A percentile compares a stretch with the other conserved stretches of the same genome.
phyloP scores from a whole-genome alignment of 2,329 filamentous ascomycete genomes.

The Phyllosticta citriasiana region DNA sequence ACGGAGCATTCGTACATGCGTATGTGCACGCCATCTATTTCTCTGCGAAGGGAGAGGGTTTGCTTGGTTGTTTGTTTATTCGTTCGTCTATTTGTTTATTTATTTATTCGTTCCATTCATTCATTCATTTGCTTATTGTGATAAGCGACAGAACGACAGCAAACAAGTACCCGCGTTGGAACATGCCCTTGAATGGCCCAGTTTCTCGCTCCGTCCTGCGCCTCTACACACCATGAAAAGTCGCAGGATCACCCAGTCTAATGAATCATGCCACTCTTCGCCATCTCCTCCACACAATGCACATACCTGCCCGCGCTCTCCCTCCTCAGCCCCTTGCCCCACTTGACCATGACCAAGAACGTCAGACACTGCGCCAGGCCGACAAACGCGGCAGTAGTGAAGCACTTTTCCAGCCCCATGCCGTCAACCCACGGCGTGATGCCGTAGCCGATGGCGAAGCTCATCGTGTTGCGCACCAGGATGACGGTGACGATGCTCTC shows the following conservation, averaged over 20 bases:
- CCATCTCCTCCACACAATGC: slow-evolving; percentile 24
- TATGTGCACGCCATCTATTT: too few species aligned
- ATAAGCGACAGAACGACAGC: too few species aligned
- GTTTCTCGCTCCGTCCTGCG: too few species aligned
- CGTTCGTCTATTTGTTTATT: too few species aligned
- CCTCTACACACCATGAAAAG: too few species aligned
- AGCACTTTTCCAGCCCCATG: slow-evolving; percentile 34
- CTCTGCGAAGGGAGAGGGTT: too few species aligned
- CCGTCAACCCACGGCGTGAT: slow-evolving; percentile 36
- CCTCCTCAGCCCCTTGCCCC: slow-evolving; percentile 36
- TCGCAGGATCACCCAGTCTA: not conserved
- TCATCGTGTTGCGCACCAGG: slow-evolving; percentile 40
- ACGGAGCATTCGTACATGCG: too few species aligned
- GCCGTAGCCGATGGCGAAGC: slow-evolving; percentile 42
- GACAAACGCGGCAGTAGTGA: slow-evolving; percentile 33
- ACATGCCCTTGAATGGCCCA: too few species aligned
- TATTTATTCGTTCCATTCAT: too few species aligned
- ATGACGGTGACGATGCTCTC: slow-evolving; percentile 44
- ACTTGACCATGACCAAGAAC: slow-evolving; percentile 38
- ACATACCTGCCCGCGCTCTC: slow-evolving; percentile 29
- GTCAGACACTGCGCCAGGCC: slow-evolving; percentile 32
- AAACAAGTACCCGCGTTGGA: too few species aligned
- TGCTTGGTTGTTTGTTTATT: too few species aligned
- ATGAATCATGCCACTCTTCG: slow-evolving; percentile 7
- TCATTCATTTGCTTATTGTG: too few species aligned